Base-by-base conservation (phyloP, 805 yeast species). In the Ogataea methanolica region DNA sequence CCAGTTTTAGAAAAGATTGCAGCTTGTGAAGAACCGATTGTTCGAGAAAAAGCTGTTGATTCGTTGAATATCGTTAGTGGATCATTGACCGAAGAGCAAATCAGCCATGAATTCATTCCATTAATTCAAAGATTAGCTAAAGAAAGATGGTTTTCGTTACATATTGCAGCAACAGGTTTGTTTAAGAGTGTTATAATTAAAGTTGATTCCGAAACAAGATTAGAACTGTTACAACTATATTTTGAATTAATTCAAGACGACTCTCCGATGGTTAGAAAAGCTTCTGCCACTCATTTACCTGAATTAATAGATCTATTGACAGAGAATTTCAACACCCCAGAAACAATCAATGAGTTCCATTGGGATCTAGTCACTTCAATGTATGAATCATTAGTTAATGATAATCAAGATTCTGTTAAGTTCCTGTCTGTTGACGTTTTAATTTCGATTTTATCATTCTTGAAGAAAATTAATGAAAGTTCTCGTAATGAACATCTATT, bases 191-290 rank as follows among this genome's bases (percentile, higher is more conserved):
- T 85, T 33, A 72, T 86, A 39, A 70, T 73, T 36, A 75, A 82
- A 55, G 86, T 85, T 9, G 75, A 78, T 52, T 71, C 78, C 16
- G 64, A 68, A 2, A 66, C 73, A 38, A 75, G 92, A 64, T 75
- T 75, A 39, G 83, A 81, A 43, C 72, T 94, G 49, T 74, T 90
- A 52, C 74, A 76, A 37, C 68, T 84, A 39, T 92, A 83, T 66
- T 73, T 79, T 49, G 85, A 82, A 55, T 73, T 94, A 56, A 79
- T 87, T 42, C 79, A 78, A 54, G 98, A 94, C 66, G 99, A 94
- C 49, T 88, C 96, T 17, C 99, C 99, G 51, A 90, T 94, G 97
- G 98, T 94, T 19, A 83, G 96, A 68, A 83, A 97, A 63, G 86
- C 96, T 9, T 95, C 97, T 15, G 98, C 96, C 6, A 80, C 80